Conservation (phyloP, 2,329 filamentous ascomycete genomes). For the Colletotrichum nymphaeae region DNA sequence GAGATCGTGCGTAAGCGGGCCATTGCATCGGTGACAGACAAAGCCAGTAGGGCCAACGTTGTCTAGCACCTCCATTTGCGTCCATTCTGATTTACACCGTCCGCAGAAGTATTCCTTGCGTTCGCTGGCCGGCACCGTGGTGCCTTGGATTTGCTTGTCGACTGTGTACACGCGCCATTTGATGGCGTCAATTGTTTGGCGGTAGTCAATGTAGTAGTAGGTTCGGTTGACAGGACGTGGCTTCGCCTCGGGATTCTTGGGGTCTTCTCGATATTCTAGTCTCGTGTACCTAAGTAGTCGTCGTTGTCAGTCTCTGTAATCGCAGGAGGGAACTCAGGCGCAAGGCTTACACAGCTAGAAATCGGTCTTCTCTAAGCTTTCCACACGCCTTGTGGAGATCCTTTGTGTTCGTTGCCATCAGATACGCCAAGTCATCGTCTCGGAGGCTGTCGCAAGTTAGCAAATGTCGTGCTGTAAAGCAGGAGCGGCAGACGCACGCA, state of each 20-base stretch:
- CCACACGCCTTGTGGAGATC: conserved; percentile 91
- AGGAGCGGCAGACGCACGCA: conserved; percentile 62
- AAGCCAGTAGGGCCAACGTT: conserved; percentile 78
- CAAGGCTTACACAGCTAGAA: conserved; percentile 78
- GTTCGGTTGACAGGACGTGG: conserved; percentile 86
- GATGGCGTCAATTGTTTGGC: conserved; percentile 93
- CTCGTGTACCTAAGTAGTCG: conserved; percentile 30
- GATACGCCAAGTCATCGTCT: conserved; percentile 86
- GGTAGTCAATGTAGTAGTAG: conserved; percentile 98
- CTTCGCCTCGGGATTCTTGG: conserved; percentile 69
- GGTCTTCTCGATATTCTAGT: conserved; percentile 35
- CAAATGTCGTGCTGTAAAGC: background rate
- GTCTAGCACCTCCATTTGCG: conserved; percentile 89
- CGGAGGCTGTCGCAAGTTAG: conserved; percentile 77
- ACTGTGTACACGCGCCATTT: conserved; percentile 93
- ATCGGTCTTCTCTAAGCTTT: conserved; percentile 85
- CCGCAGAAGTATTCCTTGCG: conserved; percentile 92
- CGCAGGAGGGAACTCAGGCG: background rate
- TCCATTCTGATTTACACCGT: conserved; percentile 87
- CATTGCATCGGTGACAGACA: conserved; percentile 82
- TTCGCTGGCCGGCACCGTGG: conserved; percentile 82
- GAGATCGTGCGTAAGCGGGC: conserved; percentile 71
- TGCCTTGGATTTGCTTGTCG: conserved; percentile 87
- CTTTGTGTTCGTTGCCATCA: conserved; percentile 91
- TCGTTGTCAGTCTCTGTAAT: conserved; percentile 1